A percentile compares a stretch with the other conserved stretches of the same genome.
Conservation (phyloP, 495 filamentous ascomycete genomes). For the Cercophora sp. region DNA sequence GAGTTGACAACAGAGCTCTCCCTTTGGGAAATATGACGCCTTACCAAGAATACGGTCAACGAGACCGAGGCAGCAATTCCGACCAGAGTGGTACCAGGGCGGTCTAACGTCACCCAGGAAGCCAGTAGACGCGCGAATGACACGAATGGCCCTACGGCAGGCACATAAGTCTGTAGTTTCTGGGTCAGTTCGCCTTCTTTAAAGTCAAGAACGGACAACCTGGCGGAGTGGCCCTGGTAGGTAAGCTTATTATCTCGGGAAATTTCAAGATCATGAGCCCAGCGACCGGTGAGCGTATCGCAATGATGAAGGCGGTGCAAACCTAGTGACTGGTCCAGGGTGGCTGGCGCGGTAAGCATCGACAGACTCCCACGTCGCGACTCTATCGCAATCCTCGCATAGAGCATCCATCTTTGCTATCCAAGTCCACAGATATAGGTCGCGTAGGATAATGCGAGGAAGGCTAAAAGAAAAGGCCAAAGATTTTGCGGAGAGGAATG, state of each 20-base stretch:
- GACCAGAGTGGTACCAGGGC: no score
- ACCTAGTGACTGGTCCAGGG: no score
- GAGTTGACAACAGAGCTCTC: no score
- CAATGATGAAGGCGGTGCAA: no score
- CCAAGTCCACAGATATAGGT: background rate
- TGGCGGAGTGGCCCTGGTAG: background rate
- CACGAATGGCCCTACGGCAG: no score
- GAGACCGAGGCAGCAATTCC: no score
- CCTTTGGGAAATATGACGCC: no score
- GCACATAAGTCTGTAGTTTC: no score
- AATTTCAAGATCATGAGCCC: constrained; percentile 37
- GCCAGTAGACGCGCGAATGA: no score
- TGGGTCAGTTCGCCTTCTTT: background rate
- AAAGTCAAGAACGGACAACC: background rate
- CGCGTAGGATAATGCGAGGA: background rate
- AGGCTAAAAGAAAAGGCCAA: background rate
- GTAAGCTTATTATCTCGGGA: background rate
- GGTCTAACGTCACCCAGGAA: no score
- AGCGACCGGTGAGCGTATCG: constrained; percentile 29
- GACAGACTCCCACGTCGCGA: constrained; percentile 46
- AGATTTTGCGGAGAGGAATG: background rate
- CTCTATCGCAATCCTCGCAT: constrained; percentile 54
- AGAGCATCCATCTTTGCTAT: background rate
- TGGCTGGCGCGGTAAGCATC: constrained; percentile 37
- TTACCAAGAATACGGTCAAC: no score